phyloP scores from a whole-genome alignment of 148 eudicot genomes.

The Cornus kousa region DNA sequence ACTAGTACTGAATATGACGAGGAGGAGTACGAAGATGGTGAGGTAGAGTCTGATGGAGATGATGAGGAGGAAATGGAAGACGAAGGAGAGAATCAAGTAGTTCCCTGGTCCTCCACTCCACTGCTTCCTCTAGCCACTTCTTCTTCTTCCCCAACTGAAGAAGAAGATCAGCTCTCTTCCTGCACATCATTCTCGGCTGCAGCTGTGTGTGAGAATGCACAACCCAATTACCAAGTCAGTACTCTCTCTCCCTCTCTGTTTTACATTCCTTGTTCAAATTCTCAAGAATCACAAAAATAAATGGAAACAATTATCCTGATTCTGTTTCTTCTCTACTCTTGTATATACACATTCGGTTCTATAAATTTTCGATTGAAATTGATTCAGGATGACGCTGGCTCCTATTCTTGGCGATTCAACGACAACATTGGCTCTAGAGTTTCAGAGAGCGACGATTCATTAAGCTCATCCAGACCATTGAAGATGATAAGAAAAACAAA shows the following conservation, averaged over 20 bases:
- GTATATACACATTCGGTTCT: too few species aligned
- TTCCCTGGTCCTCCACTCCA: slow-evolving; percentile 23
- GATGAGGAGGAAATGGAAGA: background rate
- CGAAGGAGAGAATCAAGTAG: slow-evolving; percentile 36
- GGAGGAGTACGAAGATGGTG: background rate
- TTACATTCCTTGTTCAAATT: background rate
- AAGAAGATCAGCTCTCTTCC: background rate
- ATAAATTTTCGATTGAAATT: background rate
- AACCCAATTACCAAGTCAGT: background rate
- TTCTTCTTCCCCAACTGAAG: background rate
- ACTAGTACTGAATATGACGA: too few species aligned
- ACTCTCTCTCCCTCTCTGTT: background rate
- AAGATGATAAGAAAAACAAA: background rate
- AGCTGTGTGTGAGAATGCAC: background rate
- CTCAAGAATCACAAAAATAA: background rate
- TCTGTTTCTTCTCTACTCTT: too few species aligned
- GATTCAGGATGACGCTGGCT: background rate
- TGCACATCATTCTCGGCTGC: too few species aligned
- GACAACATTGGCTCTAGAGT: background rate
- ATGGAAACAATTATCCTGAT: too few species aligned
- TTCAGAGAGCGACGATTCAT: background rate
- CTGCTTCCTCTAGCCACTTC: background rate
- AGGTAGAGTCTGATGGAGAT: slow-evolving; percentile 6
- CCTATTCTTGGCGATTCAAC: background rate
- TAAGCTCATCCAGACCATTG: background rate